Evolutionary conservation across 768 basidiomycete genomes (phyloP), one percentile per base, ranked within the genome.

Genomic region (Candolleomyces efflorescens): DNA sequence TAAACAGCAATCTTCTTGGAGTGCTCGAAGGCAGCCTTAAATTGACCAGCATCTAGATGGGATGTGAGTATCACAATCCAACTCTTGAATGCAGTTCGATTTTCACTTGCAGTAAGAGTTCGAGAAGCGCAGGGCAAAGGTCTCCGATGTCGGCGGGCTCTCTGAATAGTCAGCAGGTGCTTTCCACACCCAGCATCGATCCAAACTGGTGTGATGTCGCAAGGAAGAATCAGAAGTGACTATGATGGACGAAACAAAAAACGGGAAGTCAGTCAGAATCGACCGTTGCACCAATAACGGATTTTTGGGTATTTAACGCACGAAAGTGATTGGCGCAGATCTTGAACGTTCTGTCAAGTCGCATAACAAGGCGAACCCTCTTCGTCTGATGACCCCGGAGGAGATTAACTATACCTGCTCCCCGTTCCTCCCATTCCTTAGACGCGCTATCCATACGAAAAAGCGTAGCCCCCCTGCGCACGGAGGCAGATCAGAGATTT

Each of bases 161-260:
- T 99, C 97, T 54, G 96, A 85, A 70, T 91, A 95, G 73, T 99
- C 97, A 24, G 96, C 96, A 53, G 86, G 82, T 53, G 96, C 94
- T 73, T 97, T 96, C 90, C 92, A 98, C 36, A 99, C 95, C 97
- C 97, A 98, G 66, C 94, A 96, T 74, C 97, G 84, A 79, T 99
- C 97, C 52, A 95, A 98, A 53, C 95, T 96, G 66, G 98, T 92
- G 75, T 98, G 98, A 67, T 95, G 92, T 69, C 96, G 93, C 63
- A 99, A 87, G 65, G 78, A 85, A 93, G 98, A 98, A 63, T 97
- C 94, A 43, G 80, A 60, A 23, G 90, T 75, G 70, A 98, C 96
- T 98, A 64, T 26, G 49, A 17, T 24, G 2, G 7, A 51, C 45
- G 32, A 46, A 26, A 27, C 20, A 15, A 7, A 18, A n/a, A n/a